Evolutionary conservation across 192 early-diverging fungal genomes (phyloP), one percentile per base, ranked within the genome.

Genomic region (Cladochytrium replicatum): DNA sequence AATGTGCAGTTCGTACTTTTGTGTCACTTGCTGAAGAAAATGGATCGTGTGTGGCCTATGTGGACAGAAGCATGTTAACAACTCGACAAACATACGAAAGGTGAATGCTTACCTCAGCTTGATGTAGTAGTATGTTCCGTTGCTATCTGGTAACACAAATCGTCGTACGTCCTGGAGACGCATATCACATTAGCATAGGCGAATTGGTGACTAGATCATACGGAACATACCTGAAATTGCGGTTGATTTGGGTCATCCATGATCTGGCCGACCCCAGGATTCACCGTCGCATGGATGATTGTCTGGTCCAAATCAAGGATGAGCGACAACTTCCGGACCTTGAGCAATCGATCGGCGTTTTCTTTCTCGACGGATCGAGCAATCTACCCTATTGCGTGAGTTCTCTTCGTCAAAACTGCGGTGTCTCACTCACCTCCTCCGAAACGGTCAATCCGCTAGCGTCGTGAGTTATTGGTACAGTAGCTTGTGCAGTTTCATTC

Each of bases 231-330:
- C 3, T 62, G 56, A 50, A 69, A 63, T 57, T 77, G 76, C 15
- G 63, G 63, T 50, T 81, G 71, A n/a, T 61, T 46, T 31, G 74
- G 55, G 51, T 86, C 78, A 23, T 66, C 67, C 44, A 86, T 57
- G 87, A 86, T 89, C 41, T 84, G 80, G 2, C 67, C 77, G 15
- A 89, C 81, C 4, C 80, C 81, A 6, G 74, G 68, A 48, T 88
- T 81, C 4, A 82, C 76, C 7, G 89, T 84, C 46, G 95, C 91
- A 45, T 99, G 96, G 38, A 99, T 86, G 15, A 99, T 75, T 1
- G 96, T 99, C 64, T 94, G 91, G 63, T 99, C 96, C 40, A 99
- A 73, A 74, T 99, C 96, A 15, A 99, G 75, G 43, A 99, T 83
- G 21, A 99, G 64, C 2, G 86, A 88, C 32, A 99, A 74, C 55